Evolutionary conservation across 1,139 yeast genomes (phyloP).

Genomic region (Hanseniaspora gamundiae): DNA sequence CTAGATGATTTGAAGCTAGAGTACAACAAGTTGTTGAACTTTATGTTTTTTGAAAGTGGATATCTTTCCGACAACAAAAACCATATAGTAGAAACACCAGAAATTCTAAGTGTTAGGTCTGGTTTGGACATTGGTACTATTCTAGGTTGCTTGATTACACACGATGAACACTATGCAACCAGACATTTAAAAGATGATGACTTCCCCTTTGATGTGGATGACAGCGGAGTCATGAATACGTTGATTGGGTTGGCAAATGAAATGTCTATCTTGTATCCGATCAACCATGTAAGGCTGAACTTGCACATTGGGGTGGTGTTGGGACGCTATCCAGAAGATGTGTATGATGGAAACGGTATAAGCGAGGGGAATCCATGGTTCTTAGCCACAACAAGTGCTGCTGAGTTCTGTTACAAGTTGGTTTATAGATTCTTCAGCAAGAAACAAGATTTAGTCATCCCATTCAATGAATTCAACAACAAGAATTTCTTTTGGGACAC

Average conservation of each 20-base stretch:
- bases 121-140: conserved; percentile 78
- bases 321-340: conserved; percentile 91
- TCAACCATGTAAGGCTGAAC: conserved; percentile 42
- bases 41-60: conserved; percentile 32
- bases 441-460: conserved; percentile 26
- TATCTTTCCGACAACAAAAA: conserved; percentile 34
- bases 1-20: conserved; percentile 7
- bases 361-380: conserved; percentile 95
- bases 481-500: conserved; percentile 18
- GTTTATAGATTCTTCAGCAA: conserved; percentile 25
- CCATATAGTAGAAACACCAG: conserved; percentile 62
- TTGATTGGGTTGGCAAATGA: conserved; percentile 45
- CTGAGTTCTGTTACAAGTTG: conserved; percentile 32
- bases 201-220: conserved; percentile 50
- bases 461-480: conserved; percentile 8
- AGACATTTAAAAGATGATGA: conserved; percentile 3
- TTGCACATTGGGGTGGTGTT: conserved; percentile 51
- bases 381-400: conserved; percentile 69
- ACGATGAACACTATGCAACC: conserved; percentile 32
- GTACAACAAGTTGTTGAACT: conserved; percentile 14
- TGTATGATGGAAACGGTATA: conserved; percentile 66
- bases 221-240: conserved; percentile 45
- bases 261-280: conserved; percentile 65
- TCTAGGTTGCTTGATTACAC: conserved; percentile 56
- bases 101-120: conserved; percentile 35